Evolutionary conservation across 2,329 filamentous ascomycete genomes (phyloP).

Genomic region (Calonectria montana): DNA sequence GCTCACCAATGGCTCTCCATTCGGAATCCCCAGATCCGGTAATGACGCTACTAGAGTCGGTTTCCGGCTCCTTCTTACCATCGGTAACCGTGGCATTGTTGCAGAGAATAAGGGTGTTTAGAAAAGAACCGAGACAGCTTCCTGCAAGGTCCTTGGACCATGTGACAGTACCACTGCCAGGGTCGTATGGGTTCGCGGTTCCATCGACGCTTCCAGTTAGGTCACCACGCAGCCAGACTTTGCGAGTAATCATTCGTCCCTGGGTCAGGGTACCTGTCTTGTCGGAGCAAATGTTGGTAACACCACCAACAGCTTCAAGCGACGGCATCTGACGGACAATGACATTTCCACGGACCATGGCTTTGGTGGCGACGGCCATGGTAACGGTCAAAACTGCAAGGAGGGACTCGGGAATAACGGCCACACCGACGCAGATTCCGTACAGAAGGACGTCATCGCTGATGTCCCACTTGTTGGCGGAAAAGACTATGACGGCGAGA

Average conservation of each 20-base stretch:
- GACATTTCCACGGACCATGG: slow-evolving; percentile 73
- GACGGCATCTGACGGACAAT: slow-evolving; percentile 74
- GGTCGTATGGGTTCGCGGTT: slow-evolving; percentile 70
- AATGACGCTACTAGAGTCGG: slow-evolving; percentile 60
- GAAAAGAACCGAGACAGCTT: slow-evolving; percentile 57
- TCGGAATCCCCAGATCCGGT: slow-evolving; percentile 55
- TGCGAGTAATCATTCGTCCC: slow-evolving; percentile 74
- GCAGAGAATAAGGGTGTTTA: slow-evolving; percentile 69
- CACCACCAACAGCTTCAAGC: slow-evolving; percentile 74
- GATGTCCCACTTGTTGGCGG: slow-evolving; percentile 65
- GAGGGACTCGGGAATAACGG: slow-evolving; percentile 74
- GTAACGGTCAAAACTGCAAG: slow-evolving; percentile 79
- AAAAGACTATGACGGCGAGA: slow-evolving; percentile 72
- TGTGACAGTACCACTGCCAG: slow-evolving; percentile 64
- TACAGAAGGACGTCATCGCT: slow-evolving; percentile 70
- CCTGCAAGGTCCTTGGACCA: slow-evolving; percentile 57
- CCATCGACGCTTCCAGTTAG: slow-evolving; percentile 64
- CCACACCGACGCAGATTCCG: slow-evolving; percentile 70
- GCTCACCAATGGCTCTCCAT: slow-evolving; percentile 73
- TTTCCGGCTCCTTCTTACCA: slow-evolving; percentile 58
- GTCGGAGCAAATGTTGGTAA: slow-evolving; percentile 78
- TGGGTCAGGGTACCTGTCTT: slow-evolving; percentile 77
- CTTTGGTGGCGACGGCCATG: slow-evolving; percentile 74
- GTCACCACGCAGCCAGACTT: slow-evolving; percentile 69
- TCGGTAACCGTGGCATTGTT: slow-evolving; percentile 67